Percentiles rank a stretch among this genome's conserved stretches.
Conservation (phyloP, 257 asterid species). For the Solanum pimpinellifolium region DNA sequence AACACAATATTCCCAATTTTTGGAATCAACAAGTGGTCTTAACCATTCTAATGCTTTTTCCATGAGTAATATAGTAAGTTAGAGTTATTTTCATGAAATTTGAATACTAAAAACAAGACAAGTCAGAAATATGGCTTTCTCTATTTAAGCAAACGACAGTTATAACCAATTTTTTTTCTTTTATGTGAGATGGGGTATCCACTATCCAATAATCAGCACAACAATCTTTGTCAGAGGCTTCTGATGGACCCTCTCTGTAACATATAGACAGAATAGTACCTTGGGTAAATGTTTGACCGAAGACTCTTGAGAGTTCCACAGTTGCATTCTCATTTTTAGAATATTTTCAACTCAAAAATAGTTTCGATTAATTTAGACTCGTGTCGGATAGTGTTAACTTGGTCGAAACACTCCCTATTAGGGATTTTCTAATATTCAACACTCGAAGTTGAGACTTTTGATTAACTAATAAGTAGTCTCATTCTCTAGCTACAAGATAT, state of each 20-base stretch:
- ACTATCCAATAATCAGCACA: constrained; percentile 11
- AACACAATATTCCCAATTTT: constrained; percentile 65
- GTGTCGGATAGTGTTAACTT: not conserved
- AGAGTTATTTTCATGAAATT: not conserved
- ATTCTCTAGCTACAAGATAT: not conserved
- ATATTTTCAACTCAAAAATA: not conserved
- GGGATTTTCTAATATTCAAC: too few species aligned
- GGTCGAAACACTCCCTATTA: not conserved
- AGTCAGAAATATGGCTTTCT: not conserved
- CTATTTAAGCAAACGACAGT: constrained; percentile 23
- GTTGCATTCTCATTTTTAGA: not conserved
- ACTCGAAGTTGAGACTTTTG: too few species aligned
- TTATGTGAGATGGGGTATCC: constrained; percentile 1
- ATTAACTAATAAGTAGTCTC: too few species aligned
- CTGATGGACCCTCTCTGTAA: constrained; percentile 1
- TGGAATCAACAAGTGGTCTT: constrained; percentile 40
- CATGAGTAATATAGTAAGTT: constrained; percentile 25
- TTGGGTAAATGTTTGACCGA: not conserved
- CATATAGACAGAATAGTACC: not conserved
- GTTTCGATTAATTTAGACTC: not conserved
- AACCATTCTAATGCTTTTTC: constrained; percentile 36
- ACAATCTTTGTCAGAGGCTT: constrained; percentile 57
- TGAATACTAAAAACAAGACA: not conserved
- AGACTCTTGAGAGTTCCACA: not conserved
- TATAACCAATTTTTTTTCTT: constrained; percentile 17